These are phyloP conservation scores for Stenocarpella maydis DNA, from an alignment of 2,329 filamentous ascomycete genomes.

Conservation along the genomic window DNA sequence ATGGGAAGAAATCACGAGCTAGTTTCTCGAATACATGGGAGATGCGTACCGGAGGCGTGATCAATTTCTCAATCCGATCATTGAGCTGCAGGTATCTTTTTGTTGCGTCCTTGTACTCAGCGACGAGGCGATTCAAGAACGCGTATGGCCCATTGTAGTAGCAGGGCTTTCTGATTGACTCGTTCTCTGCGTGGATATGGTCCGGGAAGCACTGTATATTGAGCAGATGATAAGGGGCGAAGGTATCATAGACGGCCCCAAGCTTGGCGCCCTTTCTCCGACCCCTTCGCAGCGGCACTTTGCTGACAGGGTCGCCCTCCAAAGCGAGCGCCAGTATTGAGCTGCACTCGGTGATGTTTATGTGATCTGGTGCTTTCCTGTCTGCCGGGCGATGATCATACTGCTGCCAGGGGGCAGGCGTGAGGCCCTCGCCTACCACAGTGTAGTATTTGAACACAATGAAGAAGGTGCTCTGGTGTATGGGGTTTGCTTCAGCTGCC, in stretches of 20 bases:
- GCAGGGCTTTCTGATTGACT: slow-evolving; percentile 59
- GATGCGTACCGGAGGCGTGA: slow-evolving; percentile 60
- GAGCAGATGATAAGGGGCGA: slow-evolving; percentile 67
- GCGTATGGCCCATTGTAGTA: slow-evolving; percentile 69
- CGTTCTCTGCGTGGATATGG: slow-evolving; percentile 62
- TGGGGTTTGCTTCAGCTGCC: slow-evolving; percentile 53
- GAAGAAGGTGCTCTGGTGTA: slow-evolving; percentile 65
- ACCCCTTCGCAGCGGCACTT: slow-evolving; percentile 57
- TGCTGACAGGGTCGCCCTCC: slow-evolving; percentile 58
- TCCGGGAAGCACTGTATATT: slow-evolving; percentile 68
- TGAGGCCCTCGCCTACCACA: slow-evolving; percentile 62
- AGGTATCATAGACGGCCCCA: slow-evolving; percentile 65
- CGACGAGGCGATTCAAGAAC: slow-evolving; percentile 64
- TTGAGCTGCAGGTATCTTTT: slow-evolving; percentile 66
- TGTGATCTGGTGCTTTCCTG: slow-evolving; percentile 55
- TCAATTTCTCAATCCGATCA: slow-evolving; percentile 63
- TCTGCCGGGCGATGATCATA: slow-evolving; percentile 57
- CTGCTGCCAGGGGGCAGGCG: slow-evolving; percentile 67
- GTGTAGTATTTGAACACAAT: slow-evolving; percentile 74
- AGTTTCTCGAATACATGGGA: not conserved
- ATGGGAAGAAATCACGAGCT: not conserved
- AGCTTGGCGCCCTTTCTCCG: slow-evolving; percentile 54
- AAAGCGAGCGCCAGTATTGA: slow-evolving; percentile 67
- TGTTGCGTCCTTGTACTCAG: slow-evolving; percentile 68
- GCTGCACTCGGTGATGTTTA: slow-evolving; percentile 66